These are phyloP conservation scores for Monosporascus cannonballus DNA, from an alignment of 2,329 filamentous ascomycete species.

Conservation along the genomic window DNA sequence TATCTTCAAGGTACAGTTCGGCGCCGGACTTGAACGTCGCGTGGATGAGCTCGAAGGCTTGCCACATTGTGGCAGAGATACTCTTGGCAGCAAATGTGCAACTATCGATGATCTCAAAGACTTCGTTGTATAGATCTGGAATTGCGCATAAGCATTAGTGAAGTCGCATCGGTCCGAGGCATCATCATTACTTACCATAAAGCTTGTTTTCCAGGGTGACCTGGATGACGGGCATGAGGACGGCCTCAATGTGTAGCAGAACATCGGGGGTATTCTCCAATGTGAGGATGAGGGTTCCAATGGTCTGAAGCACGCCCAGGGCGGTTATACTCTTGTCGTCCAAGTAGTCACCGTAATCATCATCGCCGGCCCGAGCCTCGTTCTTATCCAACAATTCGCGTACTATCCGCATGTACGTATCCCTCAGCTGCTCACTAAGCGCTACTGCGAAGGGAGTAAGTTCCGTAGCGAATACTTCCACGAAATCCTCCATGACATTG, in stretches of 20 bases:
- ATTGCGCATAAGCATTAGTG: slow-evolving; percentile 11
- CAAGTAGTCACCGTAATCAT: slow-evolving; percentile 82
- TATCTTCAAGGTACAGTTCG: slow-evolving; percentile 95
- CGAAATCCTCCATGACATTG: slow-evolving; percentile 99
- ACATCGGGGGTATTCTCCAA: slow-evolving; percentile 96
- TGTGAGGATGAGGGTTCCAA: slow-evolving; percentile 93
- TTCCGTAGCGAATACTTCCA: slow-evolving; percentile 96
- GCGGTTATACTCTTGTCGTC: slow-evolving; percentile 99
- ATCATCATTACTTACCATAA: slow-evolving; percentile 58
- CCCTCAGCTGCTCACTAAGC: slow-evolving; percentile 87
- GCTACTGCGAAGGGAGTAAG: slow-evolving; percentile 96
- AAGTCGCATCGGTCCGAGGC: slow-evolving; percentile 4
- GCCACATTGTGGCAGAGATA: slow-evolving; percentile 97
- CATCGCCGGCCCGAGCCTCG: slow-evolving; percentile 66
- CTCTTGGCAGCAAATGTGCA: slow-evolving; percentile 96
- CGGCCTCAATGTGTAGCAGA: slow-evolving; percentile 85
- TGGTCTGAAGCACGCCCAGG: slow-evolving; percentile 91
- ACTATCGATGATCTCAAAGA: slow-evolving; percentile 98
- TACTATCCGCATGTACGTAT: slow-evolving; percentile 93
- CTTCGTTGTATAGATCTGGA: slow-evolving; percentile 87
- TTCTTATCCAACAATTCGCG: slow-evolving; percentile 87
- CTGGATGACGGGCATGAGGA: slow-evolving; percentile 94
- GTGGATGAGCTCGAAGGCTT: slow-evolving; percentile 94
- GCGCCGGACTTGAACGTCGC: slow-evolving; percentile 95
- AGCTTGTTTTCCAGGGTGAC: slow-evolving; percentile 97